These are phyloP conservation scores for Podaxis sp. DNA, from an alignment of 768 basidiomycete species.

Conservation along the genomic window DNA sequence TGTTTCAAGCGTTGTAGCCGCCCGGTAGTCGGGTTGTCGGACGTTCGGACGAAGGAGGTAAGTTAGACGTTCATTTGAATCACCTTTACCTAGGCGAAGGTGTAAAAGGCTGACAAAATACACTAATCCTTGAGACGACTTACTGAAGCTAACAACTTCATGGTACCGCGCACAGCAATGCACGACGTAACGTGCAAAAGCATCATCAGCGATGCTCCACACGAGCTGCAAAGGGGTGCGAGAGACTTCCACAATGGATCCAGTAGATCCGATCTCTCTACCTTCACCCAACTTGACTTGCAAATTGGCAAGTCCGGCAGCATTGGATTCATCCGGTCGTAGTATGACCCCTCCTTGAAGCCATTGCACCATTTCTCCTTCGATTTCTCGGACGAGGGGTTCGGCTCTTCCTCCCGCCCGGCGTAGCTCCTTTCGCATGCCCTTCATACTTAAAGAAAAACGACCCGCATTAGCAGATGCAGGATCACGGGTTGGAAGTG, in stretches of 20 bases:
- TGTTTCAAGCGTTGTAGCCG: conserved; percentile 52
- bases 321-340: conserved; percentile 40
- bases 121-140: conserved; percentile 26
- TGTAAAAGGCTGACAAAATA: neutral
- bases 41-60: conserved; percentile 81
- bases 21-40: conserved; percentile 53
- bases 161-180: conserved; percentile 84
- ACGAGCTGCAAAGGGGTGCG: conserved; percentile 67
- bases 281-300: conserved; percentile 29
- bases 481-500: conserved; percentile 43
- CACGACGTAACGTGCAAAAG: conserved; percentile 77
- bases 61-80: conserved; percentile 60
- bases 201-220: conserved; percentile 71
- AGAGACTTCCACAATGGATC: conserved; percentile 61
- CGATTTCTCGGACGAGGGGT: conserved; percentile 65
- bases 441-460: conserved; percentile 75
- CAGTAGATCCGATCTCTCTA: conserved; percentile 49
- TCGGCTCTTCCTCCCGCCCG: conserved; percentile 59
- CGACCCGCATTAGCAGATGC: conserved; percentile 67
- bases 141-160: conserved; percentile 80
- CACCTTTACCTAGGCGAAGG: conserved; percentile 51
- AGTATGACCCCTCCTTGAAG: conserved; percentile 58
- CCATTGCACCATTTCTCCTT: conserved; percentile 65
- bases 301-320: conserved; percentile 19
- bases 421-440: conserved; percentile 68